A percentile compares a stretch with the other conserved stretches of the same genome.
phyloP scores from a whole-genome alignment of 331 rosid species.

The Dryas integrifolia region DNA sequence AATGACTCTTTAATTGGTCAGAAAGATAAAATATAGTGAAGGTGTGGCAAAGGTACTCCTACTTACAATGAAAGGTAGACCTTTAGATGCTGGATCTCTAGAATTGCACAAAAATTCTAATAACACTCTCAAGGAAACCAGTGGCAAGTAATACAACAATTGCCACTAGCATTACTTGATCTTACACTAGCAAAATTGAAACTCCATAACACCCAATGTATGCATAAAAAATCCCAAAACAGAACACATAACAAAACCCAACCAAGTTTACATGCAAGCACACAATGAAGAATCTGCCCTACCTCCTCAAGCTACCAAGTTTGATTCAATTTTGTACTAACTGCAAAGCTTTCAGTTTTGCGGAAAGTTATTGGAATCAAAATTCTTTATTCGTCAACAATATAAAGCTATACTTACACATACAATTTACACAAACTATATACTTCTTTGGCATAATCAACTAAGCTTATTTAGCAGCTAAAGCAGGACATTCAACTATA shows the following conservation, averaged over 20 bases:
- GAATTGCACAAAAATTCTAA: not conserved
- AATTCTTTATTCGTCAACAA: not conserved
- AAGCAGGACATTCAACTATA: not conserved
- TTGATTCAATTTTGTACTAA: not conserved
- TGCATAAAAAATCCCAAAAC: not conserved
- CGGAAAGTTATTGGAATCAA: not conserved
- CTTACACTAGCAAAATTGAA: not conserved
- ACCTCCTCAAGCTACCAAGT: constrained; percentile 2
- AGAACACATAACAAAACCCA: not conserved
- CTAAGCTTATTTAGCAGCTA: not conserved
- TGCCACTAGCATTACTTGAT: not conserved
- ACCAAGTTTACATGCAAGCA: not conserved
- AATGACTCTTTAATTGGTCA: not conserved
- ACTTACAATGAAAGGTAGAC: not conserved
- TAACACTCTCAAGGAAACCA: not conserved
- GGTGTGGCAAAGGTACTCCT: not conserved
- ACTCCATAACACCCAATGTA: not conserved
- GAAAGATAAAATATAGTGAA: not conserved
- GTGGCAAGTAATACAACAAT: not conserved
- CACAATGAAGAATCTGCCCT: not conserved
- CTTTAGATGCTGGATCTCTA: not conserved
- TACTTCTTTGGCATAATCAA: not conserved
- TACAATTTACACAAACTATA: not conserved
- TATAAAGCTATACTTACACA: not conserved
- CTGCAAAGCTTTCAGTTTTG: not conserved